These are phyloP conservation scores for Colletotrichum shisoi DNA, from an alignment of 2,329 filamentous ascomycete species.

Conservation along the genomic window DNA sequence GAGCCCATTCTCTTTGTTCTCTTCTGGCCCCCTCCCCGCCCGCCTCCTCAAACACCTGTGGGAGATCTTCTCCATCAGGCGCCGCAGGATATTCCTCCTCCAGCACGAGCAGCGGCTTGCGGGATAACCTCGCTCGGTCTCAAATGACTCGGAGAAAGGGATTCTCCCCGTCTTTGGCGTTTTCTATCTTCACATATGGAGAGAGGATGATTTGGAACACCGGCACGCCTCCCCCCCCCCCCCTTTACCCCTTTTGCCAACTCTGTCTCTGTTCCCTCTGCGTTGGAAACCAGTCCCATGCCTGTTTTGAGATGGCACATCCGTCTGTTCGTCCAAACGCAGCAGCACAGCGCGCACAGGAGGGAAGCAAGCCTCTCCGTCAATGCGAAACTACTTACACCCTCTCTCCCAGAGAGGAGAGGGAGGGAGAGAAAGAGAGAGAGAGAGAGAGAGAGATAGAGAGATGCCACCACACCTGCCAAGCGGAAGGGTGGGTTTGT, in stretches of 20 bases:
- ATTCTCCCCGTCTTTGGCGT: neutral
- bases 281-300: conserved; percentile 12
- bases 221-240: too few species aligned
- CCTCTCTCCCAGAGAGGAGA: too few species aligned
- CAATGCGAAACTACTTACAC: conserved; percentile 15
- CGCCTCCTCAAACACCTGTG: conserved; percentile 27
- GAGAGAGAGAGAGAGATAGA: conserved; percentile 5
- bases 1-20: conserved; percentile 21
- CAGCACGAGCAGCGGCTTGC: conserved; percentile 22
- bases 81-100: conserved; percentile 28
- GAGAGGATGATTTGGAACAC: neutral
- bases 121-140: neutral
- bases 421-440: neutral
- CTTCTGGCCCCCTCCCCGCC: neutral
- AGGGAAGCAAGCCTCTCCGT: conserved; percentile 16
- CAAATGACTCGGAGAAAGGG: conserved; percentile 17
- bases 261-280: neutral
- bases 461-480: conserved; percentile 25
- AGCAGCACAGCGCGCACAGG: conserved; percentile 18
- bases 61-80: conserved; percentile 11
- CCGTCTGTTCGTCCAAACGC: conserved; percentile 35
- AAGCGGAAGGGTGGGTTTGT: conserved; percentile 11
- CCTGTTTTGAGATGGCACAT: conserved; percentile 29
- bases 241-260: neutral
- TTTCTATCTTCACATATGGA: neutral